Percentiles rank a stretch among this genome's conserved stretches.
Conservation (phyloP, 805 yeast genomes). For the Kluyveromyces wickerhamii region DNA sequence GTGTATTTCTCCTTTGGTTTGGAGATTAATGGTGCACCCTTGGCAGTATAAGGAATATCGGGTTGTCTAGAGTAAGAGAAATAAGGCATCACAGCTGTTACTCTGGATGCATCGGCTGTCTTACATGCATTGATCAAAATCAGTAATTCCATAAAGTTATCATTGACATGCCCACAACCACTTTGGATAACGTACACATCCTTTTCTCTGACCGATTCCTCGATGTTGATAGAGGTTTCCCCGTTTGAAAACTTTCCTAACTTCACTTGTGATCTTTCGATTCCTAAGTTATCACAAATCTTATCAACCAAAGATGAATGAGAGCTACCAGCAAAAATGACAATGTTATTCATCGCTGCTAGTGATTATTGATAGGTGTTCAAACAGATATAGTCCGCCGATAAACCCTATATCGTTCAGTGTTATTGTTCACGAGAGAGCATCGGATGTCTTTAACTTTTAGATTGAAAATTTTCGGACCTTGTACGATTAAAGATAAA, state of each 20-base stretch:
- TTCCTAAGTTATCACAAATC: constrained; percentile 71
- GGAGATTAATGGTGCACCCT: constrained; percentile 59
- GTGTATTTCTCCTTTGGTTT: constrained; percentile 35
- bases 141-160: constrained; percentile 72
- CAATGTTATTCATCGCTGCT: constrained; percentile 62
- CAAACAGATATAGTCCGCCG: no score
- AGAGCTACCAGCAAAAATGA: constrained; percentile 85
- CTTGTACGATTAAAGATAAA: no score
- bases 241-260: constrained; percentile 78
- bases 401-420: no score
- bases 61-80: constrained; percentile 97
- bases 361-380: no score
- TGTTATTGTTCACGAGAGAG: no score
- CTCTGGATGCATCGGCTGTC: constrained; percentile 80
- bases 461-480: no score
- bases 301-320: constrained; percentile 70
- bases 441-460: no score
- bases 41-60: constrained; percentile 74
- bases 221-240: constrained; percentile 80
- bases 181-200: constrained; percentile 86
- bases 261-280: constrained; percentile 59
- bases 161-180: constrained; percentile 85
- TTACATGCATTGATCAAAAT: constrained; percentile 89
- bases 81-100: constrained; percentile 85
- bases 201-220: constrained; percentile 89